Evolutionary conservation across 1,284 basidiomycete species (phyloP), one percentile per base, ranked within the genome.

Genomic region (Heterobasidion parviporum): DNA sequence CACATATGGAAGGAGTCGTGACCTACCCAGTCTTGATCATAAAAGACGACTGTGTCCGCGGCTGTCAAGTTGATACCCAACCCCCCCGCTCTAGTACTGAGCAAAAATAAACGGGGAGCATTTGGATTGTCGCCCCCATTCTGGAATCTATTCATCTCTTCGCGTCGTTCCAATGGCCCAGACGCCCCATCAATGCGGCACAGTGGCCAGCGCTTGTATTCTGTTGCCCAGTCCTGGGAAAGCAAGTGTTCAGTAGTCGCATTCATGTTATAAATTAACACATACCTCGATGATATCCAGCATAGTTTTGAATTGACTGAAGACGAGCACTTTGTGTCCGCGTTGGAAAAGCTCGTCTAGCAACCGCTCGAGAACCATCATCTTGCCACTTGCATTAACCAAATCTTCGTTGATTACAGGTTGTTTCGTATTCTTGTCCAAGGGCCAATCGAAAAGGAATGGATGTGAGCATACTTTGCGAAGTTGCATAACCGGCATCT

Each of bases 231-330:
- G 61, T 91, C 90, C 83, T 93, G 60, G 12, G 4, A n/a, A 4
- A 35, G 3, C 20, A 2, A 26, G 4, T 34, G 36, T 7, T 38
- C 7, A 6, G 44, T 55, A 5, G 26, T 26, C 26, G 26, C 26
- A 26, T 26, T 26, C 26, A 26, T 6, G 36, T 56, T 18, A 45
- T 38, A n/a, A 38, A 46, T 18, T 54, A 35, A 52, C 34, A 33
- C 74, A 53, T 52, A 90, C 90, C 78, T 94, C 85, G 57, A 98
- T 90, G 60, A 98, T 91, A 67, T 99, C 90, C 53, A 98, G 74
- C 93, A 98, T 94, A 1, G 89, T 94, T 48, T 89, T 95, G 70
- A 99, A 97, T 72, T 98, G 94, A 56, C 89, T 89, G 72, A 99
- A 99, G 36, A 98, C 70, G 34, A 99, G 74, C 0, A 98, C 95